Base-by-base conservation (phyloP, 2,329 filamentous ascomycete species). In the Calonectria leucothoes region DNA sequence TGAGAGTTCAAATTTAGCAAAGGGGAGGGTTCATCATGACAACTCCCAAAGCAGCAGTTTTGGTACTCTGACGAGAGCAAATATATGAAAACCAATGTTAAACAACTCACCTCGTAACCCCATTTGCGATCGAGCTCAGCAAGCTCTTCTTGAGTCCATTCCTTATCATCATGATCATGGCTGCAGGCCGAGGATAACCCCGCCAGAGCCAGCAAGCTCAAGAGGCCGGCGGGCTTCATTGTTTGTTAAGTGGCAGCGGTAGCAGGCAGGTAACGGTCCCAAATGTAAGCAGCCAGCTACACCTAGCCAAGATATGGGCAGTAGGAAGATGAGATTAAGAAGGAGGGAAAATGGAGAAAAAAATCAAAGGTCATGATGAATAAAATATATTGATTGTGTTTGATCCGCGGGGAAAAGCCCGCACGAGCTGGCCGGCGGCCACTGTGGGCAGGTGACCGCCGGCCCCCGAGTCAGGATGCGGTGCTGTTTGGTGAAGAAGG, bases 91-190 rank as follows among this genome's bases (percentile, higher is more conserved):
- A 61, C 15, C 11, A 20, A 61, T 7, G 23, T 20, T 25, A 25
- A 7, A 23, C 15, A 17, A 78, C 87, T 79, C 80, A 91, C 90
- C 83, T 91, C 90, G 57, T 84, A 85, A 2, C 89, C 89, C 90
- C 90, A 91, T 86, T 91, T 91, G 63, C 83, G 83, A 79, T 91
- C 87, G 52, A 91, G 82, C 78, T 90, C 89, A 20, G 87, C 87
- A 29, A 89, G 81, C 72, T 89, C 85, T 75, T 90, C 88, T 73
- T 86, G 84, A 25, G 85, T 86, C 85, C 87, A 91, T 66, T 87
- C 83, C 75, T 84, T 85, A 71, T 83, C 83, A 72, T 85, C 81
- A 74, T 82, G 77, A 45, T 81, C 80, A 69, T 84, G 78, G 33
- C 77, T 77, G 42, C 82, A 84, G 12, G 78, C 79, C 7, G 74